Conservation (phyloP, 2,329 filamentous ascomycete genomes). For the Xylariaceae sp. region DNA sequence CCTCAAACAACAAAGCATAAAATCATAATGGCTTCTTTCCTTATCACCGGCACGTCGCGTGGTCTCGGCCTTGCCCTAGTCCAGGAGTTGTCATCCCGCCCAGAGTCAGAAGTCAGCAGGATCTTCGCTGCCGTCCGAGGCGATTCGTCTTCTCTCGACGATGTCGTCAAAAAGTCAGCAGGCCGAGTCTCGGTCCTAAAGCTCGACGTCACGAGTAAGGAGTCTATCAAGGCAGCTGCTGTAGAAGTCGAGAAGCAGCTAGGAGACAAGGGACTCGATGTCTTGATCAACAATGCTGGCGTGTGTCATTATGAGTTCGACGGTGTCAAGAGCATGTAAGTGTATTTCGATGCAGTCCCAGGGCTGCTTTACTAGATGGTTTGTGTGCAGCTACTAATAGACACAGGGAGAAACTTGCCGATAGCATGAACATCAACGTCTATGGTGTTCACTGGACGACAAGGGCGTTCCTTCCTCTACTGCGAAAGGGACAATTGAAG, state of each 20-base stretch:
- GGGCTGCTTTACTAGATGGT: no score
- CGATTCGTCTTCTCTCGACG: constrained; percentile 31
- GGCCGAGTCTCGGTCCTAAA: constrained; percentile 34
- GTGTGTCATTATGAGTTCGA: constrained; percentile 22
- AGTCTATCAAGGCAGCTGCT: constrained; percentile 33
- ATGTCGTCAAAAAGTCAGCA: constrained; percentile 31
- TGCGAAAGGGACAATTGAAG: constrained; percentile 37
- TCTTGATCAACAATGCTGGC: constrained; percentile 40
- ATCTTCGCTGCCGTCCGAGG: constrained; percentile 37
- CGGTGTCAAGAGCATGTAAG: constrained; percentile 10
- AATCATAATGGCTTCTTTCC: not conserved
- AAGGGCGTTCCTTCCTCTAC: constrained; percentile 35
- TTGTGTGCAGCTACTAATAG: no score
- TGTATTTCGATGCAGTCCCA: no score
- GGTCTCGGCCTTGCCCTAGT: not conserved
- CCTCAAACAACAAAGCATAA: no score
- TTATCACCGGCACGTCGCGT: not conserved
- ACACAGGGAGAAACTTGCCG: constrained; percentile 23
- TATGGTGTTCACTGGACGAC: constrained; percentile 35
- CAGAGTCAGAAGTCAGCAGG: not conserved
- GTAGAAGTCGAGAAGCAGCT: constrained; percentile 30
- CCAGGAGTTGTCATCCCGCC: not conserved
- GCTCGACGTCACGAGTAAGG: constrained; percentile 34
- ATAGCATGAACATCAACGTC: constrained; percentile 29
- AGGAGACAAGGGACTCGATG: constrained; percentile 39